Base-by-base conservation (phyloP, 176 grass and related monocot species). In the Musa acuminata region DNA sequence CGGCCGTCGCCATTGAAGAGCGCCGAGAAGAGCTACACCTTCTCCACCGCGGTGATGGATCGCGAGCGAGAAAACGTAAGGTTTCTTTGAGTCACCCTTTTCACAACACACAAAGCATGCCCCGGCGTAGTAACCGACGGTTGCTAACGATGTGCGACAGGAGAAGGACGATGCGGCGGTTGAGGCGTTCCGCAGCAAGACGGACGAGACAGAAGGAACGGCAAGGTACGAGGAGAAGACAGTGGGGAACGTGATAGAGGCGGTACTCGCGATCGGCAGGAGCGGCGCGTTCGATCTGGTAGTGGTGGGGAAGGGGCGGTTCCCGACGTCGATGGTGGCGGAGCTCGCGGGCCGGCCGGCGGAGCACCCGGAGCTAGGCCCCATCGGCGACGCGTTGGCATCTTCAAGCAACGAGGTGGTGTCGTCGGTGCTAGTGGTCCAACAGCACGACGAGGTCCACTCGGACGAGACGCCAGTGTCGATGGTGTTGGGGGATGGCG, bases 291-390 rank as follows among this genome's bases (percentile, higher is more conserved):
- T 91, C 58, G 90, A 88, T 1, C 81, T 89, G n/a, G 54, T 91
- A 4, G 83, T 93, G 1, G 87, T 90, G 1, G 94, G 94, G 20
- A 93, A 87, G 71, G 94, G 94, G 53, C 75, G 90, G 52, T 80
- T 90, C 70, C 90, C 87, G 10, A 87, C 82, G 8, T 13, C 77
- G 7, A 91, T 87, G 90, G 90, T 97, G 19, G 84, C 87, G 0
- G 87, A 85, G 78, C 83, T 93, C 11, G 87, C 87, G 8, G 87
- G 81, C 0, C 82, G 78, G 1, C 84, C 69, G 9, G 90, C 87
- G 0, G 94, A 97, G 84, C 87, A 93, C 83, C 94, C 83, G 2
- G 94, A 97, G 83, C 85, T 93, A 2, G 90, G 94, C 0, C 90
- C 94, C n/a, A 97, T 97, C 26, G 94, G 90, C n/a, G 94, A 97